Evolutionary conservation across 1,284 basidiomycete genomes (phyloP).

Genomic region (Marasmius sp.): DNA sequence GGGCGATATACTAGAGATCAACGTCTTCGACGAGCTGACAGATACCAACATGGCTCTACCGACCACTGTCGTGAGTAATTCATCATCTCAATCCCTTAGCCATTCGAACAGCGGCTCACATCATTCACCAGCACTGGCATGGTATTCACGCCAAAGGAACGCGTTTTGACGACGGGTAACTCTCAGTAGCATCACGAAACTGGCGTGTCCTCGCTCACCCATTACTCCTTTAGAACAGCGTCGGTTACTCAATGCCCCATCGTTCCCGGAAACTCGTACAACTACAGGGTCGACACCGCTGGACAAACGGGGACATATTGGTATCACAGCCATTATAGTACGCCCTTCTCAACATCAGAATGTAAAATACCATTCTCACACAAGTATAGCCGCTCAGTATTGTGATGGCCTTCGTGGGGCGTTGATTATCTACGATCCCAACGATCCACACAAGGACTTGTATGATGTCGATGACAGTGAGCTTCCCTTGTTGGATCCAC

Average conservation of each 20-base stretch:
- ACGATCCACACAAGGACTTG: slow-evolving; percentile 29
- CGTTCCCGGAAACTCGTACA: slow-evolving; percentile 11
- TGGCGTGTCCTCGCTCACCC: no score
- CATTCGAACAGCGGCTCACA: no score
- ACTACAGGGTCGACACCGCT: slow-evolving; percentile 14
- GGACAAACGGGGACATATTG: slow-evolving; percentile 28
- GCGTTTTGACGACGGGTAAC: no score
- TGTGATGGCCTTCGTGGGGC: slow-evolving; percentile 34
- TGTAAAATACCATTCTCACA: no score
- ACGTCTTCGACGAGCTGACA: slow-evolving; percentile 1
- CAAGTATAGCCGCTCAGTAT: slow-evolving; percentile 36
- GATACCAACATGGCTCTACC: slow-evolving; percentile 7
- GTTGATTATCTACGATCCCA: slow-evolving; percentile 30
- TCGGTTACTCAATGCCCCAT: slow-evolving; percentile 19
- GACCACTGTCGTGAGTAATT: slow-evolving; percentile 7
- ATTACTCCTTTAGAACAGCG: slow-evolving; percentile 13
- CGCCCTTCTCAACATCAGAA: no score
- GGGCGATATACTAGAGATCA: slow-evolving; percentile 9
- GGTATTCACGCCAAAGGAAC: slow-evolving; percentile 9
- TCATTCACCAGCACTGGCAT: slow-evolving; percentile 11
- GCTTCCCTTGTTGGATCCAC: no score
- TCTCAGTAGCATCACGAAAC: no score
- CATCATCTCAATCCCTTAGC: not conserved
- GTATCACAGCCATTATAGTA: no score
- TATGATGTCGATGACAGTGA: slow-evolving; percentile 38